phyloP scores from a whole-genome alignment of 2,329 filamentous ascomycete species.

The Trichophyton verrucosum region DNA sequence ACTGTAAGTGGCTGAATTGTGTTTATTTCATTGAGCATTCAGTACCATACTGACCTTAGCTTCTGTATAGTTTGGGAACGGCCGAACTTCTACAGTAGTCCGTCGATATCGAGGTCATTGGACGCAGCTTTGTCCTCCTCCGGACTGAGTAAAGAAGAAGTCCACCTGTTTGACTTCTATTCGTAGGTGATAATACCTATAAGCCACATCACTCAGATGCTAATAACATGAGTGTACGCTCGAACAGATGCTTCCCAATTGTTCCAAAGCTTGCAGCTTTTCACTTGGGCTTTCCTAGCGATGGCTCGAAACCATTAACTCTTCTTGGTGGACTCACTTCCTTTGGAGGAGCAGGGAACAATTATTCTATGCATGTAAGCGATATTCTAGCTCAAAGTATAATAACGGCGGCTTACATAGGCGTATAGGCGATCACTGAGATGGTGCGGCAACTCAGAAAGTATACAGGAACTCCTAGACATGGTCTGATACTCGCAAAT shows the following conservation, averaged over 20 bases:
- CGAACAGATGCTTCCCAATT: slow-evolving; percentile 51
- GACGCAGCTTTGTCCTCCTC: slow-evolving; percentile 42
- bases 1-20: slow-evolving; percentile 34
- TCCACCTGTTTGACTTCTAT: slow-evolving; percentile 54
- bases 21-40: not conserved
- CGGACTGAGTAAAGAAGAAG: slow-evolving; percentile 36
- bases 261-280: slow-evolving; percentile 54
- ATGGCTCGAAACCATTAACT: slow-evolving; percentile 42
- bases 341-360: slow-evolving; percentile 59
- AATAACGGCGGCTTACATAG: not conserved
- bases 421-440: slow-evolving; percentile 38
- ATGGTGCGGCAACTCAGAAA: slow-evolving; percentile 43
- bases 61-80: slow-evolving; percentile 46
- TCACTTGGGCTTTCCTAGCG: slow-evolving; percentile 43
- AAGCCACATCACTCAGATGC: too few relatives aligned
- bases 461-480: slow-evolving; percentile 28
- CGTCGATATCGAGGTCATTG: slow-evolving; percentile 46
- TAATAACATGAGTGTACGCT: not conserved
- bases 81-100: slow-evolving; percentile 45
- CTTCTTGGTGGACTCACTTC: slow-evolving; percentile 54
- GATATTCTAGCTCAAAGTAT: not conserved
- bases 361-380: slow-evolving; percentile 55
- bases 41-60: slow-evolving; percentile 1
- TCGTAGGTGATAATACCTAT: slow-evolving; percentile 30
- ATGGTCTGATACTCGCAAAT: slow-evolving; percentile 51